phyloP scores from a whole-genome alignment of 108 stramenopile genomes.

The Cyclotella atomus region DNA sequence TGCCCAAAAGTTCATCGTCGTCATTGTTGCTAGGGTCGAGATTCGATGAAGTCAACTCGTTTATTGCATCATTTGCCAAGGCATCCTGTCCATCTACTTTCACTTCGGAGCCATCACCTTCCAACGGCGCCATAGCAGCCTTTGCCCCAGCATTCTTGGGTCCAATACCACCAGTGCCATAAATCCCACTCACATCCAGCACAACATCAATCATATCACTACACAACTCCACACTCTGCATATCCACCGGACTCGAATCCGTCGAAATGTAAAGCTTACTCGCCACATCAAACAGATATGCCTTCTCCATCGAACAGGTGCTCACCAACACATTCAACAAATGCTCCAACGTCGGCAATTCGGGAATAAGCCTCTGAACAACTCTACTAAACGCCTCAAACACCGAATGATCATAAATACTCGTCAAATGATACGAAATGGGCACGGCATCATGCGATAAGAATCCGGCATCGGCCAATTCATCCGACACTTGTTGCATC shows the following conservation, averaged over 20 bases:
- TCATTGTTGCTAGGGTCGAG: slow-evolving; percentile 15
- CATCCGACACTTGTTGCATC: slow-evolving; percentile 86
- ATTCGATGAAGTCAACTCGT: slow-evolving; percentile 2
- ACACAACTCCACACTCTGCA: slow-evolving; percentile 96
- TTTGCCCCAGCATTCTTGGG: neutral
- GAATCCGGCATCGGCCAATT: slow-evolving; percentile 82
- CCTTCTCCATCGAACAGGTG: slow-evolving; percentile 98
- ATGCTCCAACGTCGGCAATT: slow-evolving; percentile 92
- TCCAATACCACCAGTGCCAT: slow-evolving; percentile 76
- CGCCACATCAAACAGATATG: slow-evolving; percentile 97
- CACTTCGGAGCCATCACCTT: slow-evolving; percentile 16
- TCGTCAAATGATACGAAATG: slow-evolving; percentile 93
- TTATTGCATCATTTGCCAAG: slow-evolving; percentile 9
- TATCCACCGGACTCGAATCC: slow-evolving; percentile 97
- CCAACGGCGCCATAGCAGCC: slow-evolving; percentile 3
- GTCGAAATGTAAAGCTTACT: slow-evolving; percentile 96
- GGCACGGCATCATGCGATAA: slow-evolving; percentile 73
- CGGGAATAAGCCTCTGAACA: slow-evolving; percentile 93
- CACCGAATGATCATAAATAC: slow-evolving; percentile 97
- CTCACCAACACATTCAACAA: slow-evolving; percentile 93
- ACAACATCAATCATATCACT: slow-evolving; percentile 99
- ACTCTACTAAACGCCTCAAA: slow-evolving; percentile 95
- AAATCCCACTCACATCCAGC: slow-evolving; percentile 98
- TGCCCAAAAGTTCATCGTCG: slow-evolving; percentile 75
- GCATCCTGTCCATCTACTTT: slow-evolving; percentile 26